Evolutionary conservation across 2,329 filamentous ascomycete genomes (phyloP), one percentile per base, ranked within the genome.

Genomic region (Fusarium goolgardi): DNA sequence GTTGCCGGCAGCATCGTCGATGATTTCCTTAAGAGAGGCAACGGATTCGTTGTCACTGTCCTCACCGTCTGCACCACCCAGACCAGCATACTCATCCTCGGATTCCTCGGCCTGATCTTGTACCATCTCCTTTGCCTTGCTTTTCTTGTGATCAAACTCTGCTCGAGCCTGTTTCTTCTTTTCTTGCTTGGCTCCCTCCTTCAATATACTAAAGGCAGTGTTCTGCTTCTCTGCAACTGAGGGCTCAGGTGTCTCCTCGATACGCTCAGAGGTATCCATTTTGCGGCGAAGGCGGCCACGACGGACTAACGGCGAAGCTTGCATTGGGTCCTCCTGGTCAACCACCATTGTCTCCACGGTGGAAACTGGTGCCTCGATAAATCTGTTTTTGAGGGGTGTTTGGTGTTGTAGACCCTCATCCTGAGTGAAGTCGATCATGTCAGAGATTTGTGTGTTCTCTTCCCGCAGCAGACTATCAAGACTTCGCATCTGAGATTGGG

Each of bases 101-200:
- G 96, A 99, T 80, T 99, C 96, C 73, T 97, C 93, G 63, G 96
- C 95, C 76, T 97, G 94, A 70, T 97, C 96, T 69, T 98, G 88
- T 37, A 99, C 85, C 86, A 97, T 92, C 25, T 91, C 90, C 74
- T 90, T 94, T 1, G 94, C 95, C 75, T 92, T 90, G 80, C 93
- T 96, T 77, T 91, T 94, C 79, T 93, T 94, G 78, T 91, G 92
- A 80, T 97, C 87, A 72, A 94, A 97, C 2, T 84, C 82, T 18
- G 85, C 82, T n/a, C 77, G 75, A 11, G 75, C 74, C 8, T 81
- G 80, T 52, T 85, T 83, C 71, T 87, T 86, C 72, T 86, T 85
- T 73, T 84, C 79, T 71, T 81, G 81, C 65, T 81, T 84, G 40
- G 87, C 85, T 5, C 85, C 89, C 74, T 90, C 90, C 70, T 87